Percentiles rank a stretch among this genome's conserved stretches.
These are phyloP conservation scores for Grosmannia clavigera DNA, from an alignment of 2,329 filamentous ascomycete species.

Conservation along the genomic window DNA sequence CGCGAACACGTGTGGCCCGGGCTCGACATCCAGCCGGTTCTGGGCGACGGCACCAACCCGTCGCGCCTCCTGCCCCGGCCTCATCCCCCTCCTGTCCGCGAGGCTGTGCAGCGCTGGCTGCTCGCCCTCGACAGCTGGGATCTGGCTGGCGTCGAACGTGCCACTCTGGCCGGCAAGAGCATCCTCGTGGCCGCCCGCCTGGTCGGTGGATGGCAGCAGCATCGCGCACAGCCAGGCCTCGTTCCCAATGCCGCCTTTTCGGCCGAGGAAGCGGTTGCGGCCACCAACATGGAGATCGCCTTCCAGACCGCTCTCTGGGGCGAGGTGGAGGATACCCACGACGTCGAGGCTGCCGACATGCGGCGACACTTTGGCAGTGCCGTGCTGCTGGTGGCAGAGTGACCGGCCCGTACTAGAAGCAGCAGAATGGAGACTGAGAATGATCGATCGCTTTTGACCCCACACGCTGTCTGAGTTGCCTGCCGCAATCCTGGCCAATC, in stretches of 20 bases:
- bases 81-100: constrained; percentile 63
- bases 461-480: not conserved
- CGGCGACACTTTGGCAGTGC: constrained; percentile 80
- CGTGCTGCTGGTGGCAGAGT: constrained; percentile 43
- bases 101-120: constrained; percentile 70
- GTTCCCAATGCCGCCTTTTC: constrained; percentile 42
- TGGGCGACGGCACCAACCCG: constrained; percentile 51
- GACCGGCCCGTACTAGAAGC: too few species aligned
- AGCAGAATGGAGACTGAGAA: too few species aligned
- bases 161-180: constrained; percentile 75
- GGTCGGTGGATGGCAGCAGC: constrained; percentile 67
- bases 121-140: constrained; percentile 61
- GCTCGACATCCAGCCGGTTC: constrained; percentile 62
- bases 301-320: constrained; percentile 92
- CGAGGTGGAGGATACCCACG: constrained; percentile 95
- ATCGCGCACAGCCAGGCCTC: constrained; percentile 15
- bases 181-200: constrained; percentile 65
- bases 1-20: constrained; percentile 71
- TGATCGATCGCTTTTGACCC: too few species aligned
- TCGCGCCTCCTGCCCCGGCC: constrained; percentile 57
- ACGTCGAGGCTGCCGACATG: constrained; percentile 87
- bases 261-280: constrained; percentile 68
- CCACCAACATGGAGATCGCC: constrained; percentile 69
- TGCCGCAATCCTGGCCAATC: not conserved
- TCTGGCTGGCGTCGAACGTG: constrained; percentile 76